Evolutionary conservation across 768 basidiomycete genomes (phyloP), one percentile per base, ranked within the genome.

Genomic region (Kwoniella sp.): DNA sequence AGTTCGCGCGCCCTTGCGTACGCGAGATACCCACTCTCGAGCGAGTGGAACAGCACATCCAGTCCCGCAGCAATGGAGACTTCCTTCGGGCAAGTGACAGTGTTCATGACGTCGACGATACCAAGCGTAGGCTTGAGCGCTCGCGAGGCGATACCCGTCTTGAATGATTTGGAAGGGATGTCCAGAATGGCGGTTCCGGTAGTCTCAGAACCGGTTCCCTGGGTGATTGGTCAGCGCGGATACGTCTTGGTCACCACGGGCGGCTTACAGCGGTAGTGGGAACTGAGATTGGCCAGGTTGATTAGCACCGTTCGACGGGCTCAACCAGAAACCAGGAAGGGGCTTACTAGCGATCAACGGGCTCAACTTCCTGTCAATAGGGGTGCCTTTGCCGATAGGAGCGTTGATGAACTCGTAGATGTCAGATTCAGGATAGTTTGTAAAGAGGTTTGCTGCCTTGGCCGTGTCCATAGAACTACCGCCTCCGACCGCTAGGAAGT

Each of bases 321-420:
- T n/a, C n/a, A n/a, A n/a, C n/a, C n/a, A n/a, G n/a, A n/a, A n/a
- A n/a, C n/a, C n/a, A n/a, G n/a, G n/a, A n/a, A n/a, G n/a, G n/a
- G n/a, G n/a, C 78, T 55, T 52, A 75, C 90, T 79, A 37, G 89
- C 89, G 55, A 93, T 93, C 40, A 98, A 78, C 12, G 93, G 93
- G 7, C 83, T 77, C 20, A 98, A 78, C 15, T 78, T 76, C 68
- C 87, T 77, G 2, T 80, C 77, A 57, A 98, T 85, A 2, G 92
- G 88, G 32, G 85, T 79, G 7, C 92, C 92, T 75, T 89, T 91
- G 36, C 93, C 93, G 46, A 96, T 79, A 0, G 93, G 93, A 1
- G 93, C 91, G 69, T 96, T 98, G 75, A 96, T 88, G 73, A 93
- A 98, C 72, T 98, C 93, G 77, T 91, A 86, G 9, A 96, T 77